Conservation (phyloP, 352 stramenopile genomes). For the Phytophthora ramorum region DNA sequence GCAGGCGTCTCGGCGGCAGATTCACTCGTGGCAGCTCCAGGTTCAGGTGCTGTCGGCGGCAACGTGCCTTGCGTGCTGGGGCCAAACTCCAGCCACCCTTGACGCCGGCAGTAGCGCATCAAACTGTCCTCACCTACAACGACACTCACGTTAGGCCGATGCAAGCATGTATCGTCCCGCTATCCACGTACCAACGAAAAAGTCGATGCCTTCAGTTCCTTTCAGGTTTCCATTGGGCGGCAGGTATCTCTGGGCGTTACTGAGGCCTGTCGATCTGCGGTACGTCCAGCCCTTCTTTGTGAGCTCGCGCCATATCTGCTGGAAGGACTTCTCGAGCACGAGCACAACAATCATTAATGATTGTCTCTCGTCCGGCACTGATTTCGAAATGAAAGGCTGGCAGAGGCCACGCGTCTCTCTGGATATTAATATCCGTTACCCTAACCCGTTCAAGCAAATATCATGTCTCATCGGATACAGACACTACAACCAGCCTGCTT, state of each 20-base stretch:
- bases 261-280: constrained; percentile 4
- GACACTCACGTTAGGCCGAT: neutral
- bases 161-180: neutral
- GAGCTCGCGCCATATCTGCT: constrained; percentile 14
- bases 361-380: neutral
- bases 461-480: constrained; percentile 13
- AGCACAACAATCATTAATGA: constrained; percentile 9
- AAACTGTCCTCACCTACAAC: constrained; percentile 1
- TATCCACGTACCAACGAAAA: neutral
- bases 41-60: too few species aligned
- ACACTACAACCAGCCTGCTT: constrained; percentile 6
- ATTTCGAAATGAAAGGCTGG: constrained; percentile 11
- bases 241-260: neutral
- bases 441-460: neutral
- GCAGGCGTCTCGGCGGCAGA: neutral
- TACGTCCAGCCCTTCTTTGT: constrained; percentile 15
- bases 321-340: constrained; percentile 9
- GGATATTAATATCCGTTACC: constrained; percentile 13
- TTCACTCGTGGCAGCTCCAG: neutral
- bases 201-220: constrained; percentile 10
- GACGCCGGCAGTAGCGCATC: neutral
- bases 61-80: neutral
- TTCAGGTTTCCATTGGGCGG: constrained; percentile 5
- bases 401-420: constrained; percentile 1
- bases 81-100: neutral